These are phyloP conservation scores for Lablab purpureus DNA, from an alignment of 306 rosid species.

Conservation along the genomic window DNA sequence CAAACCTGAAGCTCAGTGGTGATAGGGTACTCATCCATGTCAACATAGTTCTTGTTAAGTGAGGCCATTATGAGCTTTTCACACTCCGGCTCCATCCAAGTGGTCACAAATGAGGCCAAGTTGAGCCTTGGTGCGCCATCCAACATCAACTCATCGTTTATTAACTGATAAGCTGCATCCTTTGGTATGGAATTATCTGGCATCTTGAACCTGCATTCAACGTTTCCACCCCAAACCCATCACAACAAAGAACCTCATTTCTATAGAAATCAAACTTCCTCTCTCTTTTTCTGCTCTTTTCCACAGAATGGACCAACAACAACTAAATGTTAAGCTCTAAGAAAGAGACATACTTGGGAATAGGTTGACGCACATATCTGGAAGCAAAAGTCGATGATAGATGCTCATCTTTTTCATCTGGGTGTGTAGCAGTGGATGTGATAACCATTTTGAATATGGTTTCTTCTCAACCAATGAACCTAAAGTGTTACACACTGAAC, in stretches of 20 bases:
- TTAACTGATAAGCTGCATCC: conserved; percentile 62
- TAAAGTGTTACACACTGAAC: background rate
- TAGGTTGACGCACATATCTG: conserved; percentile 59
- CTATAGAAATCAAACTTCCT: background rate
- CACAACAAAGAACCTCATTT: conserved; percentile 24
- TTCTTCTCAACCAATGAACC: background rate
- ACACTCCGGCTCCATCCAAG: conserved; percentile 83
- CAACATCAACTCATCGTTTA: conserved; percentile 62
- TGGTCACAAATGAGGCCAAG: conserved; percentile 59
- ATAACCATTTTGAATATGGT: conserved; percentile 56
- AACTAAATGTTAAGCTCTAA: background rate
- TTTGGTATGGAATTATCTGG: conserved; percentile 56
- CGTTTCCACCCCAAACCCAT: conserved; percentile 13
- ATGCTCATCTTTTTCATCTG: conserved; percentile 38
- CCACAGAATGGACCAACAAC: background rate
- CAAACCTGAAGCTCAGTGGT: conserved; percentile 91
- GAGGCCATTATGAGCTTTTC: conserved; percentile 79
- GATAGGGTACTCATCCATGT: conserved; percentile 97
- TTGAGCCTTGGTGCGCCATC: conserved; percentile 62
- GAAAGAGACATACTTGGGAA: conserved; percentile 56
- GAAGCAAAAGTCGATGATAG: conserved; percentile 65
- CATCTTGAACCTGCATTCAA: conserved; percentile 50
- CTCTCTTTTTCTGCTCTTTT: background rate
- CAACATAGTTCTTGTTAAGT: conserved; percentile 90
- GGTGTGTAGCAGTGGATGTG: conserved; percentile 49